Evolutionary conservation across 2,329 filamentous ascomycete species (phyloP).

Genomic region (Apiospora sp.): DNA sequence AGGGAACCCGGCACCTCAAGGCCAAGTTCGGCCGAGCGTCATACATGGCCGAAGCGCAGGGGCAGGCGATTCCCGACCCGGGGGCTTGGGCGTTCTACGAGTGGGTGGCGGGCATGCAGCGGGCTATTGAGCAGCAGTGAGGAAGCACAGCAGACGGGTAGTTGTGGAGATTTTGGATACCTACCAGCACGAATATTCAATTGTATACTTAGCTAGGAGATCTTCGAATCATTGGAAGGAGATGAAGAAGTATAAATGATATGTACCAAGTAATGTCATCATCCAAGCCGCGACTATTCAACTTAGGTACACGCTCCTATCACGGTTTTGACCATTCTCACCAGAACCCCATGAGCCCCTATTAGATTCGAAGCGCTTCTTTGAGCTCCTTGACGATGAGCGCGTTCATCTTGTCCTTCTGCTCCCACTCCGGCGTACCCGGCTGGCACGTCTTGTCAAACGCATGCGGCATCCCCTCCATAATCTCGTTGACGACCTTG

Average conservation of each 20-base stretch:
- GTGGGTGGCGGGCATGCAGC: constrained; percentile 30
- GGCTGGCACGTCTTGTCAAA: constrained; percentile 29
- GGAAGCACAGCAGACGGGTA: not conserved
- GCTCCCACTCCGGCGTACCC: constrained; percentile 24
- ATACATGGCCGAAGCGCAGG: constrained; percentile 40
- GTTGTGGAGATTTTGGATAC: no score
- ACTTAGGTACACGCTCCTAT: no score
- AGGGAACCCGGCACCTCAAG: constrained; percentile 38
- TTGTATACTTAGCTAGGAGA: not conserved
- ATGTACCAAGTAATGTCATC: no score
- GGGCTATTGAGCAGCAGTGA: constrained; percentile 22
- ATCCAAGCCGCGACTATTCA: no score
- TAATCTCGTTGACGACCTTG: constrained; percentile 25
- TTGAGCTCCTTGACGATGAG: constrained; percentile 18
- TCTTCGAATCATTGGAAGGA: not conserved
- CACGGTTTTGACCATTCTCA: not conserved
- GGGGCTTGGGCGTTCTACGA: constrained; percentile 44
- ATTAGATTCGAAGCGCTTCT: not conserved
- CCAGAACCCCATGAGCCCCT: not conserved
- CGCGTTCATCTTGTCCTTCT: constrained; percentile 25
- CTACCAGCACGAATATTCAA: not conserved
- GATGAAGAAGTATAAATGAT: not conserved
- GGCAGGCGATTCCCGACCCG: constrained; percentile 41
- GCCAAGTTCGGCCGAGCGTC: constrained; percentile 40
- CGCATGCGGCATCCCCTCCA: constrained; percentile 28